These are phyloP conservation scores for Botrytis fabae DNA, from an alignment of 2,329 filamentous ascomycete genomes.

Conservation along the genomic window DNA sequence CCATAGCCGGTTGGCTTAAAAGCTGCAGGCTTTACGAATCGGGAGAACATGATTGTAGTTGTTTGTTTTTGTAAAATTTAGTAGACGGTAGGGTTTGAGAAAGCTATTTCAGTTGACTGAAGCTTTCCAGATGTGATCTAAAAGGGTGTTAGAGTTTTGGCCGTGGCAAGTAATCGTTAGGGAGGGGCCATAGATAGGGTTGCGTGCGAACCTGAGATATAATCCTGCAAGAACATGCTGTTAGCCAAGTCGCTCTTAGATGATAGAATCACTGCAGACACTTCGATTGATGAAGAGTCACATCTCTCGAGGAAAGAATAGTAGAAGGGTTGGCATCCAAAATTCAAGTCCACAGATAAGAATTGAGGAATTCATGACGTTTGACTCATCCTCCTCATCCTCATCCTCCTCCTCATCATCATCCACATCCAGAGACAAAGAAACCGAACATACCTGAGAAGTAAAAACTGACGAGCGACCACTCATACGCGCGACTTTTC, in stretches of 20 bases:
- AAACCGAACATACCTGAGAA: conserved; percentile 65
- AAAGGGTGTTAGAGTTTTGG: conserved; percentile 31
- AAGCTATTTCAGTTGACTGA: conserved; percentile 43
- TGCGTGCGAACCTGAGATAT: conserved; percentile 64
- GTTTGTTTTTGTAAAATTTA: conserved; percentile 31
- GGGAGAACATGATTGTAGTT: conserved; percentile 57
- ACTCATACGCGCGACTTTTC: conserved; percentile 71
- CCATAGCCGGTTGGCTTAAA: conserved; percentile 41
- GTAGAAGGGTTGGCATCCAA: not conserved
- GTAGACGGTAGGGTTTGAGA: conserved; percentile 28
- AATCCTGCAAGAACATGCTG: conserved; percentile 58
- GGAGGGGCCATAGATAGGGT: conserved; percentile 5
- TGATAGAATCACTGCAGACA: not conserved
- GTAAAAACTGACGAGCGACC: conserved; percentile 82
- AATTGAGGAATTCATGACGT: not conserved
- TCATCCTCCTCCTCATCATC: not conserved
- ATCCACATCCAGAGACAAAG: conserved; percentile 28
- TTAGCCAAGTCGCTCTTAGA: conserved; percentile 44
- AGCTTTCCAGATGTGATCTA: conserved; percentile 48
- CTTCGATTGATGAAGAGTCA: not conserved
- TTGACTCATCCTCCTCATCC: not conserved
- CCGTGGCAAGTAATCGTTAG: conserved; percentile 29
- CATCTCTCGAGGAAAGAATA: no score
- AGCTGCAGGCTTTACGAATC: conserved; percentile 57
- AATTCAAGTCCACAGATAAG: not conserved